Base-by-base conservation (phyloP, 257 asterid species). In the Przewalskia tangutica region DNA sequence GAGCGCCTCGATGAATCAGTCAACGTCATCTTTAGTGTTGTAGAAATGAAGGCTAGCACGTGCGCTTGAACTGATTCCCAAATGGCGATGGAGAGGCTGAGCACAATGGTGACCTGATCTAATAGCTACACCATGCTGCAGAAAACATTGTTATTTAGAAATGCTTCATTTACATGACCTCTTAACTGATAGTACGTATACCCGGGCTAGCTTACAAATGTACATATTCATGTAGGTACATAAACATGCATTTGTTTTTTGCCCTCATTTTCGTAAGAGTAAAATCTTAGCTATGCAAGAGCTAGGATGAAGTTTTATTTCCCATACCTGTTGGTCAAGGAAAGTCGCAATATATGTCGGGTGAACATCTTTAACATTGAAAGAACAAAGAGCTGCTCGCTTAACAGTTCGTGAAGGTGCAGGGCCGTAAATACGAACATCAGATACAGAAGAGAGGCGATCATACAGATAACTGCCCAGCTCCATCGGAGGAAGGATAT, bases 31-130 rank as follows among this genome's bases (percentile, higher is more conserved):
- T 85, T 91, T 94, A 7, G 98, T 95, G 88, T 94, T 95, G 89
- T 95, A 95, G 87, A 95, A 94, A 87, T 95, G 85, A 53, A 95
- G 97, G 80, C 99, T 95, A 44, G 97, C 98, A 2, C 98, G 91
- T 12, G 99, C 99, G 17, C 97, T 94, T 1, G 99, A 89, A 46
- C 83, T 90, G 84, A 94, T 89, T 80, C 97, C 98, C 84, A 95
- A 77, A 81, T 89, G 85, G 13, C 92, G 91, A 83, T 95, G 98
- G 51, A 95, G 97, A 68, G 97, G 98, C 86, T 94, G 98, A 32
- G 99, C 99, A 44, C 99, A 95, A 79, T 95, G 98, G 84, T 94
- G 99, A 3, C 99, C 98, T 7, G 99, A 92, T 87, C 99, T 90
- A 79, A 95, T 85, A 23, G 97, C 99, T 18, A 95, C 89, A 34